A percentile compares a stretch with the other conserved stretches of the same genome.
These are phyloP conservation scores for Plantago ovata DNA, from an alignment of 257 asterid genomes.

Conservation along the genomic window DNA sequence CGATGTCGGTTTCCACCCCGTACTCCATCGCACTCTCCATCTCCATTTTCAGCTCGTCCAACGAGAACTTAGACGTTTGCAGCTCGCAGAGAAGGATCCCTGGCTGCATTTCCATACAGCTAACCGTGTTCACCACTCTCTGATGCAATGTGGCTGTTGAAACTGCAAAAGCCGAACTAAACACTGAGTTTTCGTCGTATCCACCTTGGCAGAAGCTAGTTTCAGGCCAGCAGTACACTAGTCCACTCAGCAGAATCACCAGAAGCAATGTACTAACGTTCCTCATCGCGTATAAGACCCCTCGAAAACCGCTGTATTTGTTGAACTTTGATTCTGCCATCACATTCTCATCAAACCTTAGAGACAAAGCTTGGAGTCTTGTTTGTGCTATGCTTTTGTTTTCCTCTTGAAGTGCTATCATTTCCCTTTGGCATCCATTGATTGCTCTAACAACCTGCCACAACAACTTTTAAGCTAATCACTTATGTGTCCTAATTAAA, in stretches of 20 bases:
- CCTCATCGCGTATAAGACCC: conserved; percentile 66
- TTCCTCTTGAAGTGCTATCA: conserved; percentile 51
- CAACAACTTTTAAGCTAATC: not conserved
- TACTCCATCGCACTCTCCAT: conserved; percentile 33
- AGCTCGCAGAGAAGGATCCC: conserved; percentile 61
- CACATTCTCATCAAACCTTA: conserved; percentile 44
- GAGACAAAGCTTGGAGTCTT: conserved; percentile 42
- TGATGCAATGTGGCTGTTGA: conserved; percentile 59
- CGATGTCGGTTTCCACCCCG: conserved; percentile 29
- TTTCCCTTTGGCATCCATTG: conserved; percentile 56
- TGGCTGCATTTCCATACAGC: conserved; percentile 33
- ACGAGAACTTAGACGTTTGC: conserved; percentile 31
- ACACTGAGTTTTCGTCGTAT: conserved; percentile 32
- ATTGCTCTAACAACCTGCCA: conserved; percentile 60
- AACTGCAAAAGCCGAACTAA: conserved; percentile 36
- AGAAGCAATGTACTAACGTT: conserved; percentile 65
- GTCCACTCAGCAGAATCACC: conserved; percentile 53
- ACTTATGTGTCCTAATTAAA: not conserved
- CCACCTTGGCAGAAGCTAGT: conserved; percentile 40
- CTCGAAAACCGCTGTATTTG: conserved; percentile 67
- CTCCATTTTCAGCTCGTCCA: conserved; percentile 52
- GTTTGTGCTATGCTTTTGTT: conserved; percentile 57
- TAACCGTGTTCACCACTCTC: conserved; percentile 38
- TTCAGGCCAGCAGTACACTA: conserved; percentile 65
- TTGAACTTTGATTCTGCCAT: conserved; percentile 51